These are phyloP conservation scores for Sporothrix luriei DNA, from an alignment of 2,329 filamentous ascomycete genomes.

Conservation along the genomic window DNA sequence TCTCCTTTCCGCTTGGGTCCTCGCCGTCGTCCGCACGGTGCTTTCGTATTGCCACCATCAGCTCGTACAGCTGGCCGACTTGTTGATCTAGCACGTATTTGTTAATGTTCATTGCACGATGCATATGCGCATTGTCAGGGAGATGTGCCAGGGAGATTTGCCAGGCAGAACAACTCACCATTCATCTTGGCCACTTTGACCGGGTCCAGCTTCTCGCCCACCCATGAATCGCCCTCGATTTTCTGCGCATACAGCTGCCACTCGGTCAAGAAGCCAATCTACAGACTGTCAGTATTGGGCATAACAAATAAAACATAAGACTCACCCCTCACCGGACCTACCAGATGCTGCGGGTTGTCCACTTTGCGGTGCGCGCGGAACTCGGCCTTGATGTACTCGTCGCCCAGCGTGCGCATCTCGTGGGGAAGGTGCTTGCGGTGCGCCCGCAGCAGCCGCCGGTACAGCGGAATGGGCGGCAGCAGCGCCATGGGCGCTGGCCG, in stretches of 20 bases:
- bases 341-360: slow-evolving; percentile 90
- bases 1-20: slow-evolving; percentile 18
- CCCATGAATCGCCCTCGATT: slow-evolving; percentile 84
- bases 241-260: slow-evolving; percentile 96
- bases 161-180: slow-evolving; percentile 59
- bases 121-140: background rate
- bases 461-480: slow-evolving; percentile 84
- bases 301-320: background rate
- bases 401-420: slow-evolving; percentile 80
- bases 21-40: slow-evolving; percentile 37
- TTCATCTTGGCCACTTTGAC: slow-evolving; percentile 91
- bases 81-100: slow-evolving; percentile 71
- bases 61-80: slow-evolving; percentile 87
- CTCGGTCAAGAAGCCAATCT: slow-evolving; percentile 95
- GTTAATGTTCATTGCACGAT: slow-evolving; percentile 25
- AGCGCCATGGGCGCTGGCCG: slow-evolving; percentile 62
- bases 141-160: slow-evolving; percentile 38
- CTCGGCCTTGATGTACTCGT: slow-evolving; percentile 91
- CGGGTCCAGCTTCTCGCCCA: slow-evolving; percentile 79
- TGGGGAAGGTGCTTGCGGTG: slow-evolving; percentile 76
- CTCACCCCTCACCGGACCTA: slow-evolving; percentile 48
- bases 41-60: slow-evolving; percentile 78
- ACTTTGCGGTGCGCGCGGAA: slow-evolving; percentile 81
- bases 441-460: slow-evolving; percentile 80
- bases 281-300: slow-evolving; percentile 3